Evolutionary conservation across 169 alveolate genomes (phyloP).

Genomic region (Plasmodium ovale): DNA sequence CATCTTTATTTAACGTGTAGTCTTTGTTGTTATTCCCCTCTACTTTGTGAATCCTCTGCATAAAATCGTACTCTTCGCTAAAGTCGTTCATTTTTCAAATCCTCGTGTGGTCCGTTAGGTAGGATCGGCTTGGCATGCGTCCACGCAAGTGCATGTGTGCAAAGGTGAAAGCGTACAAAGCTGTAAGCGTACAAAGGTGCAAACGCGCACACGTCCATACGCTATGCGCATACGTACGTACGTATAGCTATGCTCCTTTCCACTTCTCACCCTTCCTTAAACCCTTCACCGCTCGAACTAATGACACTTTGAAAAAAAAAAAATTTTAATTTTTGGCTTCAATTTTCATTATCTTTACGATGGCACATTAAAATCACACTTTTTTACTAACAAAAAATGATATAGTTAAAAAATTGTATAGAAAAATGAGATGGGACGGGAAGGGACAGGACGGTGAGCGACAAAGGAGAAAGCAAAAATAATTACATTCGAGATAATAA

Average conservation of each 20-base stretch:
- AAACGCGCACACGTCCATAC: too few species aligned
- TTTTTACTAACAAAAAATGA: background rate
- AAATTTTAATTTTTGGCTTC: slow-evolving; percentile 8
- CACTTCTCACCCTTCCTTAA: too few species aligned
- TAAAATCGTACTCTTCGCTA: slow-evolving; percentile 72
- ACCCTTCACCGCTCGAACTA: too few species aligned
- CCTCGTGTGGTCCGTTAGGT: too few species aligned
- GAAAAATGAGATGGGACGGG: slow-evolving; percentile 4
- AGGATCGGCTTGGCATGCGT: too few species aligned
- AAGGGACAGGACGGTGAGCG: background rate
- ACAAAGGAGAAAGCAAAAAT: background rate
- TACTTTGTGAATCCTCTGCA: slow-evolving; percentile 70
- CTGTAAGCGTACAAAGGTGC: too few species aligned
- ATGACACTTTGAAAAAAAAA: background rate
- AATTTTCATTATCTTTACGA: background rate
- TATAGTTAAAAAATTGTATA: background rate
- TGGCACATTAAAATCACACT: background rate
- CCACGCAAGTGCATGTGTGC: too few species aligned
- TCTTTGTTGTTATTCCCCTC: slow-evolving; percentile 56
- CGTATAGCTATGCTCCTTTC: too few species aligned
- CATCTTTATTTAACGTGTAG: slow-evolving; percentile 17
- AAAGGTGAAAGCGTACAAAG: too few species aligned
- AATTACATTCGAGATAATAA: too few species aligned
- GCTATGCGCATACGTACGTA: too few species aligned
- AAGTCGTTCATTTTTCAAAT: slow-evolving; percentile 68